A percentile compares a stretch with the other conserved stretches of the same genome.
Conservation (phyloP, 2,329 filamentous ascomycete genomes). For the Alternaria tenuissima region DNA sequence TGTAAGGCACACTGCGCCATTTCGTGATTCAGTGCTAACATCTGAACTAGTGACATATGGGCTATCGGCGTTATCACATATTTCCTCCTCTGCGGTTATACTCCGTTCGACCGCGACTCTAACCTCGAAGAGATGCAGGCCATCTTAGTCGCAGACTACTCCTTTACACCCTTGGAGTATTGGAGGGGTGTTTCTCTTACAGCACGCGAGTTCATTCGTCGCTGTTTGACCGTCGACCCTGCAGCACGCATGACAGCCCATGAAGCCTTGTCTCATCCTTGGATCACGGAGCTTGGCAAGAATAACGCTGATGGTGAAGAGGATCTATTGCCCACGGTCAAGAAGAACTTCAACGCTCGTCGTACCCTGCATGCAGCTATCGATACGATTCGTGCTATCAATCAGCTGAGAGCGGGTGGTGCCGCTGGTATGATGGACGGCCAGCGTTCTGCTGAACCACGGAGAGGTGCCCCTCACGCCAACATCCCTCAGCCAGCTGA, state of each 20-base stretch:
- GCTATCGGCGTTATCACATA: slow-evolving; percentile 98
- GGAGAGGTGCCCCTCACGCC: slow-evolving; percentile 42
- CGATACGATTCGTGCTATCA: slow-evolving; percentile 73
- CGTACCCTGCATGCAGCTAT: slow-evolving; percentile 72
- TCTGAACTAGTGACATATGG: slow-evolving; percentile 78
- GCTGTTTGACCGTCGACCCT: slow-evolving; percentile 91
- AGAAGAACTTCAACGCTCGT: slow-evolving; percentile 75
- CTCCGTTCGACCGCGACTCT: slow-evolving; percentile 94
- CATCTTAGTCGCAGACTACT: slow-evolving; percentile 95
- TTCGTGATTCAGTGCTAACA: slow-evolving; percentile 18
- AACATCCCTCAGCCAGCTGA: slow-evolving; percentile 48
- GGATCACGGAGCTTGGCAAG: slow-evolving; percentile 67
- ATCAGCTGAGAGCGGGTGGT: slow-evolving; percentile 69
- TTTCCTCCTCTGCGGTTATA: slow-evolving; percentile 97
- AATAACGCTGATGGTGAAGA: slow-evolving; percentile 51
- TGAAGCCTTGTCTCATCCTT: slow-evolving; percentile 71
- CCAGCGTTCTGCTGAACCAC: slow-evolving; percentile 64
- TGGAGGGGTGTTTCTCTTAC: slow-evolving; percentile 90
- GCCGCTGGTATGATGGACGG: slow-evolving; percentile 69
- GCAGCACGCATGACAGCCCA: slow-evolving; percentile 89
- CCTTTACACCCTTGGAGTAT: slow-evolving; percentile 92
- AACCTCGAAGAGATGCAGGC: slow-evolving; percentile 99
- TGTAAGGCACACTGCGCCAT: slow-evolving; percentile 59
- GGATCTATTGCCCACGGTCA: slow-evolving; percentile 70
- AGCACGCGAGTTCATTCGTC: slow-evolving; percentile 88